Percentiles rank a stretch among this genome's conserved stretches.
phyloP scores from a whole-genome alignment of 1,139 yeast species.

The Taphrina communis region DNA sequence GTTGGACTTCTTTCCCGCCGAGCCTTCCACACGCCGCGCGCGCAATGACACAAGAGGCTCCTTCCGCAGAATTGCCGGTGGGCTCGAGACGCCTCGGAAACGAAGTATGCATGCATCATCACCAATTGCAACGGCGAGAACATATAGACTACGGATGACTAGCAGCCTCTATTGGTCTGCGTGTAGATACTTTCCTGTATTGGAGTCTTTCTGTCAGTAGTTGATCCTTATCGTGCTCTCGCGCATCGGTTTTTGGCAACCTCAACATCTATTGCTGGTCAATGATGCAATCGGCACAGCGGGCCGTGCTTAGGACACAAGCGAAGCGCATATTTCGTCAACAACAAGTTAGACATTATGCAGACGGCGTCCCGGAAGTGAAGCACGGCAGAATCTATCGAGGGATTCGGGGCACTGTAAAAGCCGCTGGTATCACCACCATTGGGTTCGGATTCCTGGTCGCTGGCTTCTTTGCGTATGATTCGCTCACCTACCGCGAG shows the following conservation, averaged over 20 bases:
- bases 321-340: not conserved
- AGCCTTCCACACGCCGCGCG: not conserved
- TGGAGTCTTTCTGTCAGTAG: too few species aligned
- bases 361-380: not conserved
- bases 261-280: not conserved
- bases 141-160: not conserved
- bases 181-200: too few species aligned
- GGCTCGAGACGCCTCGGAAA: not conserved
- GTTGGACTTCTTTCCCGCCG: too few species aligned
- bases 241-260: not conserved
- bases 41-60: constrained; percentile 6
- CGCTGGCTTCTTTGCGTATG: constrained; percentile 60
- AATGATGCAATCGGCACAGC: constrained; percentile 12
- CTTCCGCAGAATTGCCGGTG: constrained; percentile 2
- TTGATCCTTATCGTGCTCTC: too few species aligned
- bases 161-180: too few species aligned
- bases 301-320: constrained; percentile 1
- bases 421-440: constrained; percentile 36
- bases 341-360: not conserved
- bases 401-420: constrained; percentile 6
- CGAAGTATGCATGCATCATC: not conserved
- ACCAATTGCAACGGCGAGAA: not conserved
- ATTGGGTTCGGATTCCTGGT: constrained; percentile 50
- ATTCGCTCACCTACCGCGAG: constrained; percentile 61
- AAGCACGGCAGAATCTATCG: constrained; percentile 6